phyloP scores from a whole-genome alignment of 345 rosid species.

The Euphorbia lathyris region DNA sequence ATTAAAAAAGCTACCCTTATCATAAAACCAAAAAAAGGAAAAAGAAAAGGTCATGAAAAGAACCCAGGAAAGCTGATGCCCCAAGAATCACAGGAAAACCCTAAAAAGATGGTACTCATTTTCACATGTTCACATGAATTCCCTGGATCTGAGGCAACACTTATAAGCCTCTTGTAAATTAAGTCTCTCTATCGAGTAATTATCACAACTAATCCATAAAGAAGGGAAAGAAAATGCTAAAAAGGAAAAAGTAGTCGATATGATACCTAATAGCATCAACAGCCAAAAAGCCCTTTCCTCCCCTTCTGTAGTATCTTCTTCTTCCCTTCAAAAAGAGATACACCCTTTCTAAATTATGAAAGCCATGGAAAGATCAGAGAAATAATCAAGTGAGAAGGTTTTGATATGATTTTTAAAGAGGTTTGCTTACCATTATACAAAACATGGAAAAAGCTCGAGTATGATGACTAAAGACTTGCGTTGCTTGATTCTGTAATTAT shows the following conservation, averaged over 20 bases:
- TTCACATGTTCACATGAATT: slow-evolving; percentile 34
- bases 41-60: slow-evolving; percentile 44
- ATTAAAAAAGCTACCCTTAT: slow-evolving; percentile 26
- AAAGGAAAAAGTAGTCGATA: slow-evolving; percentile 11
- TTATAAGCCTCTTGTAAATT: slow-evolving; percentile 42
- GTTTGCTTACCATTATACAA: slow-evolving; percentile 27
- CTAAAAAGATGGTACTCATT: slow-evolving; percentile 32
- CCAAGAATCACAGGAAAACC: slow-evolving; percentile 54
- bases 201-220: slow-evolving; percentile 15
- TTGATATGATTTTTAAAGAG: background rate
- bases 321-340: background rate
- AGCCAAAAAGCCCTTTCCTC: slow-evolving; percentile 6
- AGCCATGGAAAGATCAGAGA: background rate
- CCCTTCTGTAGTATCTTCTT: background rate
- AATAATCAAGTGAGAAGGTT: slow-evolving; percentile 20
- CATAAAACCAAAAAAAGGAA: slow-evolving; percentile 30
- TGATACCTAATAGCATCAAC: slow-evolving; percentile 28
- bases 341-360: background rate
- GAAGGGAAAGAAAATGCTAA: background rate
- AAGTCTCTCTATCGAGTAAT: slow-evolving; percentile 26
- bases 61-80: slow-evolving; percentile 37
- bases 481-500: slow-evolving; percentile 7
- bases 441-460: slow-evolving; percentile 18
- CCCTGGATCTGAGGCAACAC: slow-evolving; percentile 72
- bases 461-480: slow-evolving; percentile 4